Evolutionary conservation across 192 early-diverging fungal species (phyloP).

Genomic region (Dimargaris xerosporica): DNA sequence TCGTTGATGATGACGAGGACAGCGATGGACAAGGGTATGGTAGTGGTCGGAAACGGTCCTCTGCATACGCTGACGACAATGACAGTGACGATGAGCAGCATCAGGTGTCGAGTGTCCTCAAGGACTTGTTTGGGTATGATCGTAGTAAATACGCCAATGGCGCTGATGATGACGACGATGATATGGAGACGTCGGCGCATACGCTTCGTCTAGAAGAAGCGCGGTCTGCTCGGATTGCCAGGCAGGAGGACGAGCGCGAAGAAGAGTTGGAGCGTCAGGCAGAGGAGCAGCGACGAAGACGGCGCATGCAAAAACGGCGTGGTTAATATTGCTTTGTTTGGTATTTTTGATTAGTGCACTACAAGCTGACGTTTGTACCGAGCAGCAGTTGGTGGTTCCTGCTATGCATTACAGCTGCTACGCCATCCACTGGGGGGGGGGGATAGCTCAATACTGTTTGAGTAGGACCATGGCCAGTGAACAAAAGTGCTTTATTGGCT

Average conservation of each 20-base stretch:
- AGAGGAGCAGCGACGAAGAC: background rate
- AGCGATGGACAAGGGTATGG: background rate
- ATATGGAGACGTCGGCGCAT: constrained; percentile 2
- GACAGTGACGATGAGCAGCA: background rate
- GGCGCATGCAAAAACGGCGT: background rate
- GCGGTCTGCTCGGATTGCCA: background rate
- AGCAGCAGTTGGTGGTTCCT: too few species aligned
- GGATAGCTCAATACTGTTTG: too few species aligned
- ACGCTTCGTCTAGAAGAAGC: constrained; percentile 2
- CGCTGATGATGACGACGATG: background rate
- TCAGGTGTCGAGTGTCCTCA: constrained; percentile 1
- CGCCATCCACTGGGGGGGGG: too few species aligned
- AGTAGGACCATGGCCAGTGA: too few species aligned
- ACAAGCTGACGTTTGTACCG: too few species aligned
- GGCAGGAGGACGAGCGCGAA: background rate
- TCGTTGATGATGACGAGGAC: constrained; percentile 5
- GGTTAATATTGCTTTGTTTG: too few species aligned
- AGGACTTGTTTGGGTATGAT: constrained; percentile 9
- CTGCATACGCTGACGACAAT: too few species aligned
- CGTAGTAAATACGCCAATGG: background rate
- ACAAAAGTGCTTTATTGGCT: too few species aligned
- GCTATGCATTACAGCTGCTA: too few species aligned
- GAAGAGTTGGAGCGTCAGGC: constrained; percentile 1
- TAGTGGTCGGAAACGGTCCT: too few species aligned
- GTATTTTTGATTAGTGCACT: too few species aligned